Percentiles rank a stretch among this genome's conserved stretches.
Evolutionary conservation across 495 filamentous ascomycete genomes (phyloP).

Genomic region (Trichoderma virens): DNA sequence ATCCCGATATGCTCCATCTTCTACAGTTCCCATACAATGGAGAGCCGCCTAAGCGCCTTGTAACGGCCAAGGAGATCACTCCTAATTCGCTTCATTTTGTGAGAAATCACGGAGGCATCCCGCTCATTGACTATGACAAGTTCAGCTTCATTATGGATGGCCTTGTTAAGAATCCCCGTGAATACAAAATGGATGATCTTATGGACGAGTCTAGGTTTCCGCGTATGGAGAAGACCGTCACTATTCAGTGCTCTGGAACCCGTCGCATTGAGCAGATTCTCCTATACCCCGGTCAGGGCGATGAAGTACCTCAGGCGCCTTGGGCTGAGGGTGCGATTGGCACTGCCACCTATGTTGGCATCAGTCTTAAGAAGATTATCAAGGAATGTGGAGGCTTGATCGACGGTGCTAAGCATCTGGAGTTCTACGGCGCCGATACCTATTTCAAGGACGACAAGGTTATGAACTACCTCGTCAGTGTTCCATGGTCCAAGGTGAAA

Average conservation of each 20-base stretch:
- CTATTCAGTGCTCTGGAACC: constrained; percentile 63
- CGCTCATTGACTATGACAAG: constrained; percentile 47
- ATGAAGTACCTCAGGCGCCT: constrained; percentile 61
- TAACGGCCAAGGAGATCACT: constrained; percentile 39
- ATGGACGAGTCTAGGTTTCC: constrained; percentile 51
- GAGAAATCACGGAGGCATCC: constrained; percentile 59
- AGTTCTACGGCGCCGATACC: constrained; percentile 58
- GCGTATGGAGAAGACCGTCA: constrained; percentile 44
- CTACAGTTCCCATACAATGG: constrained; percentile 67
- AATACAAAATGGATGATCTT: constrained; percentile 47
- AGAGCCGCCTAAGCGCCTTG: constrained; percentile 40
- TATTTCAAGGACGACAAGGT: constrained; percentile 58
- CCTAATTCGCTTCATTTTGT: constrained; percentile 55
- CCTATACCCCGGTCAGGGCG: constrained; percentile 56
- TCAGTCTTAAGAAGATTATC: constrained; percentile 58
- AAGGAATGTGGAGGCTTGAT: constrained; percentile 56
- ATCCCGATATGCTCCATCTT: constrained; percentile 58
- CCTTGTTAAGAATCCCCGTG: constrained; percentile 47
- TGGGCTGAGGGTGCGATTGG: constrained; percentile 62
- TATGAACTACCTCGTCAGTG: constrained; percentile 55
- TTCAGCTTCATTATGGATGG: constrained; percentile 48
- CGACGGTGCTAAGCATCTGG: constrained; percentile 49
- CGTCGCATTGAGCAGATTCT: constrained; percentile 59
- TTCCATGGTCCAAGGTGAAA: constrained; percentile 59
- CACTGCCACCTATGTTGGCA: constrained; percentile 53